Evolutionary conservation across 768 basidiomycete species (phyloP).

Genomic region (Auricularia sp.): DNA sequence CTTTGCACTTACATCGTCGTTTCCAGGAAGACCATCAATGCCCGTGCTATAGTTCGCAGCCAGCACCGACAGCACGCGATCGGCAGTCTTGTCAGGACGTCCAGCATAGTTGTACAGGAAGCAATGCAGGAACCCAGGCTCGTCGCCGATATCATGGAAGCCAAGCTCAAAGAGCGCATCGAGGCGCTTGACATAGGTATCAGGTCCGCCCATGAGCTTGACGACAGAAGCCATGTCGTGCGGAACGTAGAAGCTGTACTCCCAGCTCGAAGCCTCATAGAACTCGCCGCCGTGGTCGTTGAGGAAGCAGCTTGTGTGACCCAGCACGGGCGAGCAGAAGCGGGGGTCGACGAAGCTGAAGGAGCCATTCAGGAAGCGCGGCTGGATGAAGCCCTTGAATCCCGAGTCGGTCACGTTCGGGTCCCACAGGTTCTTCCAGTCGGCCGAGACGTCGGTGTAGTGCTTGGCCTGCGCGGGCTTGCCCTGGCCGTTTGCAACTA

Average conservation of each 20-base stretch:
- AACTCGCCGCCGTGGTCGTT: constrained; percentile 7
- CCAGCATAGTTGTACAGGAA: constrained; percentile 13
- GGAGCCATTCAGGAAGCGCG: constrained; percentile 8
- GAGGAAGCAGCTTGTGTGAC: constrained; percentile 10
- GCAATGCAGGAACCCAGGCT: constrained; percentile 1
- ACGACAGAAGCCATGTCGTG: constrained; percentile 11
- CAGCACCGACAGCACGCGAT: constrained; percentile 9
- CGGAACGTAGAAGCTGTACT: constrained; percentile 13
- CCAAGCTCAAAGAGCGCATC: constrained; percentile 10
- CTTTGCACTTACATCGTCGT: constrained; percentile 10
- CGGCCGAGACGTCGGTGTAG: constrained; percentile 8
- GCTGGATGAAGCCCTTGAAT: constrained; percentile 12
- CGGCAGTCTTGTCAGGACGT: constrained; percentile 12
- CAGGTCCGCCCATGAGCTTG: constrained; percentile 8
- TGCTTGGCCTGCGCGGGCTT: background rate
- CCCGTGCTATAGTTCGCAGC: constrained; percentile 5
- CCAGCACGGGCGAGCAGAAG: constrained; percentile 10
- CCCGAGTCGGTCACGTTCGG: constrained; percentile 7
- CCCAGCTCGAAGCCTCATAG: constrained; percentile 10
- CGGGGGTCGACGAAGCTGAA: constrained; percentile 10
- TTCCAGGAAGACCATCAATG: constrained; percentile 11
- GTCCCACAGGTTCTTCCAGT: constrained; percentile 12
- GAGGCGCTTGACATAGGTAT: constrained; percentile 8
- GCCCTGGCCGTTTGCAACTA: constrained; percentile 10
- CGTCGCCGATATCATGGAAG: constrained; percentile 5